Conservation (phyloP, 2,329 filamentous ascomycete genomes). For the Aspergillus costaricaensis region DNA sequence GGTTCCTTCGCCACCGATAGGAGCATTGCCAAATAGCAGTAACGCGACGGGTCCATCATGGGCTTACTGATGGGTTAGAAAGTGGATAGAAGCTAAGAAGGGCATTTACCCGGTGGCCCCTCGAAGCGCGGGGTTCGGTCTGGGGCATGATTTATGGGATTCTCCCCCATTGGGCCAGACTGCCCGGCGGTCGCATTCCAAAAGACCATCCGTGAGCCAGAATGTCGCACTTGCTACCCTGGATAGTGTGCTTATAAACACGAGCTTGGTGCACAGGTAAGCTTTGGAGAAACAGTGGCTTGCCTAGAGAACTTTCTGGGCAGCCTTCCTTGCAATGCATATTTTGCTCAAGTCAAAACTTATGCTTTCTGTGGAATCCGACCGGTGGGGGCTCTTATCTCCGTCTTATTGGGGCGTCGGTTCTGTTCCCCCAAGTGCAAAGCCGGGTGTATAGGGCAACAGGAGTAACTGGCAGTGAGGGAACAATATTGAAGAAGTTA, state of each 20-base stretch:
- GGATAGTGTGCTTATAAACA: not conserved
- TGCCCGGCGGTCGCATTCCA: not conserved
- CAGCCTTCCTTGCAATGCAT: not conserved
- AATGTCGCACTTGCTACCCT: not conserved
- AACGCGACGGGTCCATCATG: not conserved
- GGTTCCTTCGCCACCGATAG: not conserved
- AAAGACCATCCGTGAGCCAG: not conserved
- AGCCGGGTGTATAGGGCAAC: too few relatives aligned
- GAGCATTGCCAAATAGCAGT: not conserved
- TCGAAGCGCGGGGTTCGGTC: not conserved
- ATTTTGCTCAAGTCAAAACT: too few relatives aligned
- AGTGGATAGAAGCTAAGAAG: not conserved
- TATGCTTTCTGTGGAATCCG: too few relatives aligned
- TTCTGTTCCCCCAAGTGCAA: too few relatives aligned
- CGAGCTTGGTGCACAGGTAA: not conserved
- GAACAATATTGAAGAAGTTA: too few relatives aligned
- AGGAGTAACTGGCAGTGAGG: too few relatives aligned
- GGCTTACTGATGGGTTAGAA: not conserved
- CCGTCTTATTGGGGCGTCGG: not conserved
- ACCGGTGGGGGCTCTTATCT: not conserved
- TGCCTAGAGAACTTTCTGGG: not conserved
- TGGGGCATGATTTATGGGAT: not conserved
- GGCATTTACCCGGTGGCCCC: constrained; percentile 6
- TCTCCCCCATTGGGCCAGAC: not conserved
- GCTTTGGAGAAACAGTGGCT: not conserved